These are phyloP conservation scores for Xylariales sp. DNA, from an alignment of 2,329 filamentous ascomycete species.

Conservation along the genomic window DNA sequence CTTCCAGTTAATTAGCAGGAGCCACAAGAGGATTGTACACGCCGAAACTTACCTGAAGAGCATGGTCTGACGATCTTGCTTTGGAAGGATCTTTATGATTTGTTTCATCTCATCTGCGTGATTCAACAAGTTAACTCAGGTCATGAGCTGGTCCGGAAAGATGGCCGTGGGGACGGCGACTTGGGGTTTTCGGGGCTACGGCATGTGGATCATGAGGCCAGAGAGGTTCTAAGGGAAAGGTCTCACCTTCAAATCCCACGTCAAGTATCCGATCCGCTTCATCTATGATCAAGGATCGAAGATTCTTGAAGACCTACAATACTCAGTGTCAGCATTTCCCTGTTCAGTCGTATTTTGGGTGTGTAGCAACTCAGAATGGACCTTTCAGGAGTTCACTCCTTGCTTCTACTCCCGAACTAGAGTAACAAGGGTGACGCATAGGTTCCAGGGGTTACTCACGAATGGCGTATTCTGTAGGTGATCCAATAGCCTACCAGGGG, in stretches of 20 bases:
- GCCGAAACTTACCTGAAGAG: too few species aligned
- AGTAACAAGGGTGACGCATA: too few species aligned
- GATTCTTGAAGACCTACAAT: conserved; percentile 91
- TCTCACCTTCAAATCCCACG: conserved; percentile 84
- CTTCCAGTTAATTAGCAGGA: too few species aligned
- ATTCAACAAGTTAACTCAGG: too few species aligned
- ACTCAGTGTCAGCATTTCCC: too few species aligned
- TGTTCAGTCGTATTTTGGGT: conserved; percentile 16
- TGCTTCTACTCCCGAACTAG: too few species aligned
- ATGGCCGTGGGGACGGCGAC: conserved; percentile 32
- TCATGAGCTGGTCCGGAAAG: conserved; percentile 16
- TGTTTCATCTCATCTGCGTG: conserved; percentile 97
- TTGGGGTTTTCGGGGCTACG: conserved; percentile 36
- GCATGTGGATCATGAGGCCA: conserved; percentile 52
- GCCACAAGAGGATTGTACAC: too few species aligned
- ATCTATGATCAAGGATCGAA: conserved; percentile 89
- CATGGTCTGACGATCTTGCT: conserved; percentile 83
- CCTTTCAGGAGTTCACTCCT: conserved; percentile 29
- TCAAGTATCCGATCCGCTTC: conserved; percentile 96
- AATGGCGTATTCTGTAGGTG: conserved; percentile 88
- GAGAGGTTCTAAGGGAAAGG: conserved; percentile 20
- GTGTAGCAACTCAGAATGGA: neutral
- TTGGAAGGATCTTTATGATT: conserved; percentile 74
- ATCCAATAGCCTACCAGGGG: conserved; percentile 86
- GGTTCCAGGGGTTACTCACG: too few species aligned